Base-by-base conservation (phyloP, 352 stramenopile species). In the Globisporangium cylindrosporum region DNA sequence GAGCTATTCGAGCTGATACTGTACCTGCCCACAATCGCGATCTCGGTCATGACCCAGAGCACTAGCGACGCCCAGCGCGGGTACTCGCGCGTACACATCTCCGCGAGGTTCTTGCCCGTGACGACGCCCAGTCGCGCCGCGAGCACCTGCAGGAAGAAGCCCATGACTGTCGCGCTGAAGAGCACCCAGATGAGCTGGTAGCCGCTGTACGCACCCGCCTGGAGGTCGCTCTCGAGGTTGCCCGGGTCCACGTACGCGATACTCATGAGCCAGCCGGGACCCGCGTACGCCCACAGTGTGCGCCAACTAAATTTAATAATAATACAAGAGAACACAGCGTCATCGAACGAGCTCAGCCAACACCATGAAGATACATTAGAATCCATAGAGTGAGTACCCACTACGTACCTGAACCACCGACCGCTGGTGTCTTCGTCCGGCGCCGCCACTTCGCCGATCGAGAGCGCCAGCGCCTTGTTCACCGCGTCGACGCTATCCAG, bases 181-280 rank as follows among this genome's bases (percentile, higher is more conserved):
- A 98, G 69, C 22, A 97, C 89, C 85, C 93, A 99, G 15, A 98
- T 89, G 51, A 97, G 88, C 64, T 94, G 83, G 69, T 97, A 98
- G 6, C 89, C 82, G 12, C 75, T 80, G 34, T 97, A 98, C 3
- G 88, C 88, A 38, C 95, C 95, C 5, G 93, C 90, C 69, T 99
- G 95, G 32, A 99, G 84, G 71, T 99, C 95, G 53, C 91, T 96
- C 72, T 98, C 94, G 48, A 98, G 90, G 76, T 99, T 99, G 10
- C 95, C 96, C 0, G 95, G 96, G 67, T 98, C 95, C 46, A 99
- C 82, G 75, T 98, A 99, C 49, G 96, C 95, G 56, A 98, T 97
- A 72, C 88, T 97, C 88, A 98, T 97, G 76, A 97, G 86, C 85
- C 86, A 96, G 0, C 89, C 90, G 0, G 88, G 88, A 10, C 89